Conservation (phyloP, 2,329 filamentous ascomycete genomes). For the Alternaria conjuncta region DNA sequence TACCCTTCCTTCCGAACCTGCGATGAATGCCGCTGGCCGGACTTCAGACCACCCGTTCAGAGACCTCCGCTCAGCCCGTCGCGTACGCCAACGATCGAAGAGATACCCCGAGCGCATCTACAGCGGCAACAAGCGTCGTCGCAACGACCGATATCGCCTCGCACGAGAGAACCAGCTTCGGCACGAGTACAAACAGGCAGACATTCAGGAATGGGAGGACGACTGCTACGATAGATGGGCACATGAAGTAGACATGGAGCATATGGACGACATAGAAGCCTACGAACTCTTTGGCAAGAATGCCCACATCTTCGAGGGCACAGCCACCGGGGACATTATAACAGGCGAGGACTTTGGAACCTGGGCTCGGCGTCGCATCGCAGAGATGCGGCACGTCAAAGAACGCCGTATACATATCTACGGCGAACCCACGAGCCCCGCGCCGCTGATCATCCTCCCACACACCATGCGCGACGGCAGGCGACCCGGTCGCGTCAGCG, state of each 20-base stretch:
- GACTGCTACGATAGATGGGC: not conserved
- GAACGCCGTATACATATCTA: constrained; percentile 5
- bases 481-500: not conserved
- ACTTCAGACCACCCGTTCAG: constrained; percentile 4
- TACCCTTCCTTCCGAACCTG: not conserved
- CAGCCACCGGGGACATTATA: not conserved
- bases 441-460: not conserved
- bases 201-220: not conserved
- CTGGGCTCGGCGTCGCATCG: constrained; percentile 13
- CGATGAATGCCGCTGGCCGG: constrained; percentile 6
- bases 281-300: constrained; percentile 3
- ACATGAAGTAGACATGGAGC: not conserved
- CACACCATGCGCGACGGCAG: not conserved
- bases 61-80: not conserved
- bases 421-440: not conserved
- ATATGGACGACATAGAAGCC: constrained; percentile 1
- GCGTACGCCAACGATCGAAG: not conserved
- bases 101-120: not conserved
- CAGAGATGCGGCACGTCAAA: constrained; percentile 15
- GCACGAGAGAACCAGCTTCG: not conserved
- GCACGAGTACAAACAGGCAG: not conserved
- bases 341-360: constrained; percentile 10
- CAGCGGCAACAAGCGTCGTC: not conserved
- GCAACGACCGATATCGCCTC: not conserved
- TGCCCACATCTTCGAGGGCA: not conserved